Evolutionary conservation across 1,139 yeast genomes (phyloP).

Genomic region (Kodamaea alishanica): DNA sequence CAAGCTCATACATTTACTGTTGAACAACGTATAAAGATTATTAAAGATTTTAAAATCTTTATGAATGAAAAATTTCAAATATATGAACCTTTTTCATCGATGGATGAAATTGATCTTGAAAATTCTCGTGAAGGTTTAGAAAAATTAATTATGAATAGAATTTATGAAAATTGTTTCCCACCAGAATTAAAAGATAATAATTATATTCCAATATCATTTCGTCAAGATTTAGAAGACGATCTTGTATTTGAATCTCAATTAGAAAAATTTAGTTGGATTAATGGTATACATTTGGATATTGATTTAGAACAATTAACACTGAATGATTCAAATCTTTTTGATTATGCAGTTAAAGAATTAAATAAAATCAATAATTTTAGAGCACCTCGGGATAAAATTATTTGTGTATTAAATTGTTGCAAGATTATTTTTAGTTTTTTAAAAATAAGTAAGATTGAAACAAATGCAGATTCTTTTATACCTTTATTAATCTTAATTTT

Average conservation of each 20-base stretch:
- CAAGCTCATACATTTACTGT: conserved; percentile 62
- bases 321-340: conserved; percentile 43
- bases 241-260: conserved; percentile 51
- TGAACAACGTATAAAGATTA: conserved; percentile 72
- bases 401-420: conserved; percentile 86
- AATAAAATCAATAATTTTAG: conserved; percentile 75
- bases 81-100: conserved; percentile 71
- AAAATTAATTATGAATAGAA: conserved; percentile 83
- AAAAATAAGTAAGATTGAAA: conserved; percentile 64
- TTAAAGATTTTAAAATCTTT: conserved; percentile 69
- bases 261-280: conserved; percentile 69
- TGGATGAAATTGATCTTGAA: conserved; percentile 55
- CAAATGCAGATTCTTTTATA: conserved; percentile 88
- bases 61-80: conserved; percentile 61
- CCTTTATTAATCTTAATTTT: conserved; percentile 82
- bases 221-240: conserved; percentile 64
- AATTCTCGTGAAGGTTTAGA: conserved; percentile 91
- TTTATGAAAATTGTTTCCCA: conserved; percentile 75
- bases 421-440: conserved; percentile 87
- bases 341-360: conserved; percentile 68
- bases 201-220: conserved; percentile 35
- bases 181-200: conserved; percentile 59
- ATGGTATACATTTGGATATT: conserved; percentile 77
- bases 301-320: conserved; percentile 36
- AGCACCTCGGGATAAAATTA: conserved; percentile 92